Evolutionary conservation across 495 filamentous ascomycete genomes (phyloP).

Genomic region (Hypoxylon subgilvum): DNA sequence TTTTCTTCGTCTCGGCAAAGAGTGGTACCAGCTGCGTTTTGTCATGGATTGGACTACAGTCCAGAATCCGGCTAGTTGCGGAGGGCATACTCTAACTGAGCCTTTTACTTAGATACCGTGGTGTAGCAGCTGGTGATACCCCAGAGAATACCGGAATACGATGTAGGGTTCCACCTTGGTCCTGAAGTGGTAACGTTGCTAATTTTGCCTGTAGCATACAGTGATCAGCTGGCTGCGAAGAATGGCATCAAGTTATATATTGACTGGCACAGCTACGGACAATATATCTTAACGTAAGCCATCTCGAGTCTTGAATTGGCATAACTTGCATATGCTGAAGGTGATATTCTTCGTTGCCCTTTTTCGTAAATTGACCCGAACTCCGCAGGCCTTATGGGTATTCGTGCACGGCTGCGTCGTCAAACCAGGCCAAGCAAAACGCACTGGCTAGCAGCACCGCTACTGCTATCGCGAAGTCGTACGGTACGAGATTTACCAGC

Average conservation of each 20-base stretch:
- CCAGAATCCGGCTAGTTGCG: not conserved
- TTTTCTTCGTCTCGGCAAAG: not conserved
- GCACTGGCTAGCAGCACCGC: conserved; percentile 44
- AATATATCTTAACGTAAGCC: conserved; percentile 49
- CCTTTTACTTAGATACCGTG: conserved; percentile 33
- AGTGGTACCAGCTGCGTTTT: too few relatives aligned
- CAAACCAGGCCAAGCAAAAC: conserved; percentile 57
- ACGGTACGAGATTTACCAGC: conserved; percentile 56
- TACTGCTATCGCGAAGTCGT: conserved; percentile 50
- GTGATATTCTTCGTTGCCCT: too few relatives aligned
- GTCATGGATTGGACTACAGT: too few relatives aligned
- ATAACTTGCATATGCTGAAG: too few relatives aligned
- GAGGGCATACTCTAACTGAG: not conserved
- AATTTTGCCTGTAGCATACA: conserved; percentile 33
- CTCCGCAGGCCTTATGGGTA: conserved; percentile 47
- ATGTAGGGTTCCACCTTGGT: conserved; percentile 16
- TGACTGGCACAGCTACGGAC: conserved; percentile 67
- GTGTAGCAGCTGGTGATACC: conserved; percentile 42
- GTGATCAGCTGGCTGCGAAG: conserved; percentile 48
- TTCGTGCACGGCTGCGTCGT: conserved; percentile 43
- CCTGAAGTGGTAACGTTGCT: not conserved
- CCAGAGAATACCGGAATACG: conserved; percentile 44
- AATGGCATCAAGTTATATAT: conserved; percentile 65
- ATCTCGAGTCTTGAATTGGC: too few relatives aligned
- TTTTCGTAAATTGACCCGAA: too few relatives aligned